phyloP scores from a whole-genome alignment of 768 basidiomycete species.

The Lentinula detonsa region DNA sequence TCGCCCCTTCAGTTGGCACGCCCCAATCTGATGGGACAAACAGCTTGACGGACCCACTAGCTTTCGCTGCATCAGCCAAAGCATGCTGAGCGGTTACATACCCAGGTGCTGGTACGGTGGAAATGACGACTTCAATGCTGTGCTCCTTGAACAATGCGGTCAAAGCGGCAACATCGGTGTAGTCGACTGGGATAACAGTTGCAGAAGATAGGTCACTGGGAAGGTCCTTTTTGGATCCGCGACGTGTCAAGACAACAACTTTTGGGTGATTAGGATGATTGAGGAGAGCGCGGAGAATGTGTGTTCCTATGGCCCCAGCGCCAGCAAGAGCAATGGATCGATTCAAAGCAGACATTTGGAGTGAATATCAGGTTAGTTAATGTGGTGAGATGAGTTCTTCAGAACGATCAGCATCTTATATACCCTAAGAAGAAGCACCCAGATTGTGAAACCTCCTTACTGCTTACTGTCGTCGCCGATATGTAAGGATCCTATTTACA shows the following conservation, averaged over 20 bases:
- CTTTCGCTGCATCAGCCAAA: conserved; percentile 28
- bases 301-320: background rate
- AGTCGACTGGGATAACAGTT: conserved; percentile 13
- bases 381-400: background rate
- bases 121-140: conserved; percentile 28
- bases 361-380: background rate
- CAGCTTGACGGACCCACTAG: conserved; percentile 25
- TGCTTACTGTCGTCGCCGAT: too few species aligned
- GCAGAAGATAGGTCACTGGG: background rate
- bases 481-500: too few species aligned
- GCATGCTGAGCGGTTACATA: conserved; percentile 15
- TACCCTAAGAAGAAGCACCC: background rate
- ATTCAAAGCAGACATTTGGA: background rate
- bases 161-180: conserved; percentile 18
- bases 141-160: conserved; percentile 21
- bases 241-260: background rate
- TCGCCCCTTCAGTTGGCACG: conserved; percentile 24
- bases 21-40: conserved; percentile 34
- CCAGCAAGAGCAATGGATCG: background rate
- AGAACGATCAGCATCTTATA: background rate
- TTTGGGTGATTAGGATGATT: background rate
- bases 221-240: background rate
- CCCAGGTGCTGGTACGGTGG: conserved; percentile 19
- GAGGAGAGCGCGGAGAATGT: background rate
- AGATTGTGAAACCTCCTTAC: too few species aligned